These are phyloP conservation scores for Escovopsis weberi DNA, from an alignment of 2,329 filamentous ascomycete genomes.

Conservation along the genomic window DNA sequence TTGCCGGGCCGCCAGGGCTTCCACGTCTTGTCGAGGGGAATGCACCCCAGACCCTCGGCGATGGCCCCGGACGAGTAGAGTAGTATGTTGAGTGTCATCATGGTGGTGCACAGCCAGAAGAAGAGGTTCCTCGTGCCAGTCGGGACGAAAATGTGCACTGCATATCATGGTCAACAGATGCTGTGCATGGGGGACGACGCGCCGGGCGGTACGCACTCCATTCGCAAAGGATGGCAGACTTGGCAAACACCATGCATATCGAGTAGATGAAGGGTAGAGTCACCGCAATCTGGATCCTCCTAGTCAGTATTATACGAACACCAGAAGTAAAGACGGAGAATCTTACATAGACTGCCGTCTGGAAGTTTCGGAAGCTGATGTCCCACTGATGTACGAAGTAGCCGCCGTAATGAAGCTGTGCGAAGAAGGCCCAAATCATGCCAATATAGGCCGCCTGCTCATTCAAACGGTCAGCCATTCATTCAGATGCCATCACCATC, in stretches of 20 bases:
- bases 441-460: background rate
- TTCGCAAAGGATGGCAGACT: constrained; percentile 7
- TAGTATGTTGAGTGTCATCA: constrained; percentile 10
- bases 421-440: background rate
- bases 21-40: constrained; percentile 14
- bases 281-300: background rate
- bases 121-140: constrained; percentile 8
- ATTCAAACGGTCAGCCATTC: too few relatives aligned
- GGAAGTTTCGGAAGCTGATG: background rate
- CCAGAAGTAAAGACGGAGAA: background rate
- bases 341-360: background rate
- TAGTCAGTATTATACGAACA: background rate
- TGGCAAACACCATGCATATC: constrained; percentile 1
- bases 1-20: constrained; percentile 10
- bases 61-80: constrained; percentile 10
- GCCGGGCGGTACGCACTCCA: constrained; percentile 1
- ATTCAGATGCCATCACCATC: background rate
- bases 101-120: constrained; percentile 9
- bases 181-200: background rate
- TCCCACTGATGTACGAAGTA: background rate
- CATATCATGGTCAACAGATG: background rate
- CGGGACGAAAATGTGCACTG: constrained; percentile 5
- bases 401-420: background rate
- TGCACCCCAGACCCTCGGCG: constrained; percentile 12
- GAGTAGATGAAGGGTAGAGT: background rate